Percentiles rank a stretch among this genome's conserved stretches.
Evolutionary conservation across 108 stramenopile species (phyloP).

Genomic region (Cyclotella cryptica): DNA sequence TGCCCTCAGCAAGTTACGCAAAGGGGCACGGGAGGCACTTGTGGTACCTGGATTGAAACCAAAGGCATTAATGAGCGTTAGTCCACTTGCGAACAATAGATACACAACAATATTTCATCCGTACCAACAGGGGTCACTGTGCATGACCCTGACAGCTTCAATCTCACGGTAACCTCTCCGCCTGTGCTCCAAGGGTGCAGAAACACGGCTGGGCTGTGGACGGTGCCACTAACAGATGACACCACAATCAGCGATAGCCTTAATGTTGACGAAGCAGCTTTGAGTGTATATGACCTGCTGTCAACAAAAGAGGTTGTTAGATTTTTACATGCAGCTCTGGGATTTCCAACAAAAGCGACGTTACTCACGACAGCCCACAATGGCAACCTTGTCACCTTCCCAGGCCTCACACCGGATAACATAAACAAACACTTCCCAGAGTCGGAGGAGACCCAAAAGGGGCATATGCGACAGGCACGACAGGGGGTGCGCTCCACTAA

Average conservation of each 20-base stretch:
- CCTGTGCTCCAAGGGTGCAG: conserved; percentile 9
- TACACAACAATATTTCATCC: conserved; percentile 9
- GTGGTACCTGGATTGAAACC: conserved; percentile 16
- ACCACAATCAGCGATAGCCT: conserved; percentile 9
- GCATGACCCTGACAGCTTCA: conserved; percentile 7
- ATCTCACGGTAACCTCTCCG: not conserved
- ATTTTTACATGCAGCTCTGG: conserved; percentile 46
- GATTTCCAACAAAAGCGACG: conserved; percentile 35
- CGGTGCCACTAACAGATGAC: conserved; percentile 2
- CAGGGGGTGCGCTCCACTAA: conserved; percentile 40
- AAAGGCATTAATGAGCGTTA: conserved; percentile 11
- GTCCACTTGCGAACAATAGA: conserved; percentile 7
- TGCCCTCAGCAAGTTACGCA: not conserved
- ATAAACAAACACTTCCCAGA: conserved; percentile 9
- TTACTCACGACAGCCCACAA: conserved; percentile 22
- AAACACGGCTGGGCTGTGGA: not conserved
- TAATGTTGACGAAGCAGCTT: conserved; percentile 1
- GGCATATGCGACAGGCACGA: conserved; percentile 42
- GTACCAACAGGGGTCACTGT: not conserved
- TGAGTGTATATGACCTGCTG: conserved; percentile 8
- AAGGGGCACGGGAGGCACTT: conserved; percentile 9
- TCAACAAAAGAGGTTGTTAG: conserved; percentile 25
- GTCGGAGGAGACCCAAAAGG: conserved; percentile 35
- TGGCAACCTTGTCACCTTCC: conserved; percentile 33
- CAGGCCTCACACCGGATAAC: conserved; percentile 12